These are phyloP conservation scores for Lachnellula subtilissima DNA, from an alignment of 2,329 filamentous ascomycete genomes.

Conservation along the genomic window DNA sequence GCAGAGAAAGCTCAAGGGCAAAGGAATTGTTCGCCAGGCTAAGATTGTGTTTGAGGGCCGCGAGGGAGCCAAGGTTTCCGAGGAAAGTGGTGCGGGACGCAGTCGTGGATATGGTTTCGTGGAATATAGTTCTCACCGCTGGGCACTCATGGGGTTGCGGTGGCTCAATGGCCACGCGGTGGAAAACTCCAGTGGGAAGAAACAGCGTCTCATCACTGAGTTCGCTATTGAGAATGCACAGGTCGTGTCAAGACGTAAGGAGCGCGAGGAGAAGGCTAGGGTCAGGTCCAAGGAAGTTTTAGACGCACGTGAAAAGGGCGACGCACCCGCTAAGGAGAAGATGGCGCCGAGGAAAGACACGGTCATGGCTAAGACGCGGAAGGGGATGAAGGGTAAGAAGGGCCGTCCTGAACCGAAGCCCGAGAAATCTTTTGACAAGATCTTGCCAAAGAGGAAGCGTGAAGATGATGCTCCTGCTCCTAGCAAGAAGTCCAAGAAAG, in stretches of 20 bases:
- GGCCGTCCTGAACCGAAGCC: constrained; percentile 13
- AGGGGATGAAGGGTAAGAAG: constrained; percentile 30
- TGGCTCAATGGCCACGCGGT: constrained; percentile 80
- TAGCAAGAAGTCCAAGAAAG: constrained; percentile 13
- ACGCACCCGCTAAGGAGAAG: constrained; percentile 31
- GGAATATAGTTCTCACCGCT: constrained; percentile 90
- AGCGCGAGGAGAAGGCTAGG: constrained; percentile 53
- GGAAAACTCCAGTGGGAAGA: constrained; percentile 63
- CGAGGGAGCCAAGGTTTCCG: constrained; percentile 77
- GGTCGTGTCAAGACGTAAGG: constrained; percentile 75
- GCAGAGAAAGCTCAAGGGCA: constrained; percentile 73
- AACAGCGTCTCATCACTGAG: constrained; percentile 87
- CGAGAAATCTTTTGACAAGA: constrained; percentile 22
- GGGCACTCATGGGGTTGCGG: constrained; percentile 88
- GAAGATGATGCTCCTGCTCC: background rate
- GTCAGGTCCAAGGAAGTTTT: constrained; percentile 34
- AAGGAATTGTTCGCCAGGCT: constrained; percentile 83
- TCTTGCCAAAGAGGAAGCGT: constrained; percentile 13
- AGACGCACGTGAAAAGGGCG: constrained; percentile 30
- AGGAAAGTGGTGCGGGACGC: constrained; percentile 71
- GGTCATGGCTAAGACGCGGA: constrained; percentile 34
- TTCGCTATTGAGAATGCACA: constrained; percentile 98
- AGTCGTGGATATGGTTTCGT: constrained; percentile 96
- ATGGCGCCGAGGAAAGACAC: constrained; percentile 27
- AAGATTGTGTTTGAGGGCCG: constrained; percentile 91